phyloP scores from a whole-genome alignment of 2,329 filamentous ascomycete genomes.

The Fusarium chuoi region DNA sequence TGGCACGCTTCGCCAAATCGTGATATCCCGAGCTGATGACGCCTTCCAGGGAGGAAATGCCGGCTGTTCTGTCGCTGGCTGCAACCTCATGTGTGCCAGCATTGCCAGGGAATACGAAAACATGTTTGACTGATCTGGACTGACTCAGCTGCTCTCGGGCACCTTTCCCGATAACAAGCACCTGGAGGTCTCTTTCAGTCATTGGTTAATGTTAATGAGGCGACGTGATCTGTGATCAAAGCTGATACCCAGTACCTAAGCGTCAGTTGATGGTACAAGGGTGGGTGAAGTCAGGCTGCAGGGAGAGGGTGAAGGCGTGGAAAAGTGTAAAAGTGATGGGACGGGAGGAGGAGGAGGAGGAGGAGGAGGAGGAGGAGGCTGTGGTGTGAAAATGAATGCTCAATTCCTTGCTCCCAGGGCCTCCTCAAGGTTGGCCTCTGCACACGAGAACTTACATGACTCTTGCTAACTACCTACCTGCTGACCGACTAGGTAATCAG shows the following conservation, averaged over 20 bases:
- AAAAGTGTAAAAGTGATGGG: background rate
- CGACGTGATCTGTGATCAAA: background rate
- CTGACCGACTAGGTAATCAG: background rate
- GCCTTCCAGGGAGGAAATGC: conserved; percentile 65
- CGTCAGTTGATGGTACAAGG: background rate
- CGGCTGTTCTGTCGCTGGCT: conserved; percentile 52
- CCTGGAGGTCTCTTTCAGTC: conserved; percentile 25
- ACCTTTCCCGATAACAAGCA: conserved; percentile 79
- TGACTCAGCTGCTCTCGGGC: conserved; percentile 78
- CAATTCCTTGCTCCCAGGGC: background rate
- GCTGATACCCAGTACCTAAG: background rate
- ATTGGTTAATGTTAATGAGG: background rate
- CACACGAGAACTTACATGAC: background rate
- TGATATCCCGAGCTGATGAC: conserved; percentile 67
- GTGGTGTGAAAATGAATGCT: background rate
- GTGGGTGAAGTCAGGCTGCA: no score
- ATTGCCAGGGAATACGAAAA: conserved; percentile 69
- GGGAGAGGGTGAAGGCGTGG: background rate
- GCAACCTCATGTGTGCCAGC: conserved; percentile 65
- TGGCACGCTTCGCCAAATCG: conserved; percentile 69
- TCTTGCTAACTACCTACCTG: background rate
- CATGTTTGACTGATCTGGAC: conserved; percentile 69
- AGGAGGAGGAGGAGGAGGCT: background rate
- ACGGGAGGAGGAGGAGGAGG: no score
- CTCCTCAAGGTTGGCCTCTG: background rate